Conservation (phyloP, 1,284 basidiomycete species). For the Ustilago bromivora region DNA sequence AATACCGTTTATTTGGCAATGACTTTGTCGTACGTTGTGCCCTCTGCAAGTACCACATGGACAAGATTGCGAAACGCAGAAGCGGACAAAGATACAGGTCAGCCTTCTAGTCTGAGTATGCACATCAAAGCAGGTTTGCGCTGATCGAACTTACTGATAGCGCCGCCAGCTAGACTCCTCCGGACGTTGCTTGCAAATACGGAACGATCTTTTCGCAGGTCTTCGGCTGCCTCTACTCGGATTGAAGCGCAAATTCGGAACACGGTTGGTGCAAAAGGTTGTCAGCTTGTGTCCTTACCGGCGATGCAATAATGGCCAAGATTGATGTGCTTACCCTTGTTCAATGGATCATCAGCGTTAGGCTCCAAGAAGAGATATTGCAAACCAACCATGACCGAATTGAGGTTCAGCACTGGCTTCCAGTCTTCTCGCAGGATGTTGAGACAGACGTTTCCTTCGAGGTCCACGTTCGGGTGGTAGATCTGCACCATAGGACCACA, state of each 20-base stretch:
- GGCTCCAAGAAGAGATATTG: constrained; percentile 99
- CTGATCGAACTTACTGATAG: constrained; percentile 53
- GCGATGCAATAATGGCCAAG: neutral
- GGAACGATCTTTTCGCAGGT: constrained; percentile 61
- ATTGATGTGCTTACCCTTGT: constrained; percentile 80
- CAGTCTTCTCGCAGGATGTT: constrained; percentile 99
- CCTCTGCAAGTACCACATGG: constrained; percentile 36
- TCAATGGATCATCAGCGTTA: constrained; percentile 97
- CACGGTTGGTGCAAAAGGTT: too few relatives aligned
- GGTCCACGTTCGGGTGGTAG: constrained; percentile 98
- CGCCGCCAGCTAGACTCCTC: constrained; percentile 57
- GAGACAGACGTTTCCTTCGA: constrained; percentile 87
- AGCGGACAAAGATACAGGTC: neutral
- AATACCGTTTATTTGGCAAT: constrained; percentile 30
- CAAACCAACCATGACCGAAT: constrained; percentile 95
- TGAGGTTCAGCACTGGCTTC: constrained; percentile 98
- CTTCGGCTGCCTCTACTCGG: constrained; percentile 68
- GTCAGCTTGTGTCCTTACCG: too few relatives aligned
- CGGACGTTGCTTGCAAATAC: constrained; percentile 63
- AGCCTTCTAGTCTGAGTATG: neutral
- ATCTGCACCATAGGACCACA: constrained; percentile 75
- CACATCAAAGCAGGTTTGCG: neutral
- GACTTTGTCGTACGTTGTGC: constrained; percentile 62
- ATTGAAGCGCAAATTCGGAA: neutral
- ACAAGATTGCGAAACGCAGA: neutral